Evolutionary conservation across 768 basidiomycete genomes (phyloP), one percentile per base, ranked within the genome.

Genomic region (Rhodotorula diobovata): DNA sequence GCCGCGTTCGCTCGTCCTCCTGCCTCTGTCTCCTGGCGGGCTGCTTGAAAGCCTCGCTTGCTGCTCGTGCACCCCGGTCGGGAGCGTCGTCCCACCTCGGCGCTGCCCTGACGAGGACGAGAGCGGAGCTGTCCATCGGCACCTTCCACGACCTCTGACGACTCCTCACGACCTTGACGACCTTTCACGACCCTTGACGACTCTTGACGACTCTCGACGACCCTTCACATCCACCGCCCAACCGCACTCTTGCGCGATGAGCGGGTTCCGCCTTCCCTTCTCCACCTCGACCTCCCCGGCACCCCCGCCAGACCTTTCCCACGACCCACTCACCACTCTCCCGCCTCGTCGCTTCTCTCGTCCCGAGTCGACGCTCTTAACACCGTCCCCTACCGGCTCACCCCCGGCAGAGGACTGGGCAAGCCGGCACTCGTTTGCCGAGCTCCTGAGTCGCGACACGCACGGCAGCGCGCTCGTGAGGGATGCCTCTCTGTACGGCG

Each of bases 181-280:
- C 54, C 45, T 50, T 20, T 25, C 2, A 50, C 48, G 53, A 53
- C n/a, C n/a, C 34, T 34, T 53, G 14, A 53, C 51, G 51, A 53
- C 51, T n/a, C 51, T 30, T 28, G 25, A 58, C 57, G 57, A 58
- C 55, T n/a, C n/a, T 56, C 12, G 34, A 56, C 55, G 55, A 56
- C 55, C 34, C 6, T 39, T 59, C 34, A 5, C 35, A 12, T 18
- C 41, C 23, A 43, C 41, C 16, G n/a, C 23, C 37, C 32, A 56
- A 20, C 35, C 46, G n/a, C 30, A 10, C 32, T n/a, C n/a, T n/a
- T n/a, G n/a, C n/a, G n/a, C n/a, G n/a, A n/a, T n/a, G n/a, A n/a
- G n/a, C n/a, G n/a, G n/a, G 57, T 30, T 30, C 41, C 32, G 15
- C 54, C 28, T 32, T 7, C 30, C n/a, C 41, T 30, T 32, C 41